Percentiles rank a stretch among this genome's conserved stretches.
phyloP scores from a whole-genome alignment of 208 protist genomes.

The Trypanosoma brucei region DNA sequence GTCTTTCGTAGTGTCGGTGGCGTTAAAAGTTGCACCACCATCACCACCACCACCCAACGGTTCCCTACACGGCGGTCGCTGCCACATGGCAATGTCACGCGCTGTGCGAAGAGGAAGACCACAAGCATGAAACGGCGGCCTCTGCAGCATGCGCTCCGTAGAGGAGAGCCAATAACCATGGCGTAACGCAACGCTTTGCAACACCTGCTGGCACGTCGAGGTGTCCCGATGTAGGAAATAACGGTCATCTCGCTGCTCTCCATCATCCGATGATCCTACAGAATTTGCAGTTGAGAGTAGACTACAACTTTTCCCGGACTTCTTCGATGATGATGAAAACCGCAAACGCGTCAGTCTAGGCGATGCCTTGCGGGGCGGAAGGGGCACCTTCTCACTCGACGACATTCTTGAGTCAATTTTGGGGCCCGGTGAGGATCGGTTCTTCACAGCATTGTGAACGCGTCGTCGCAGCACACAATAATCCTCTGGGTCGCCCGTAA shows the following conservation, averaged over 20 bases:
- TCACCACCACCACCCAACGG: background rate
- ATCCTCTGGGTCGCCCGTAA: slow-evolving; percentile 35
- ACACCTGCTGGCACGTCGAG: slow-evolving; percentile 12
- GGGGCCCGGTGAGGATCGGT: no score
- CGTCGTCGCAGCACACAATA: slow-evolving; percentile 17
- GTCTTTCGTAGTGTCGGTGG: no score
- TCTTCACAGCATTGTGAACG: background rate
- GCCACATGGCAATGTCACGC: slow-evolving; percentile 22
- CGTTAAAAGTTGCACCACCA: no score
- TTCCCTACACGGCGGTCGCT: slow-evolving; percentile 2
- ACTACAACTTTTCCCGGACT: no score
- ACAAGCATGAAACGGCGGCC: slow-evolving; percentile 23
- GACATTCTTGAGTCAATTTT: no score
- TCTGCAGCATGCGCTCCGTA: slow-evolving; percentile 17
- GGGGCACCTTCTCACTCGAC: no score
- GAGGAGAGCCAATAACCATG: slow-evolving; percentile 24
- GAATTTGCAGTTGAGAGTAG: no score
- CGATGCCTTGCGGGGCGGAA: no score
- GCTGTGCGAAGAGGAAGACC: slow-evolving; percentile 21
- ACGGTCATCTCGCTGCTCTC: background rate
- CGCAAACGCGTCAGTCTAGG: no score
- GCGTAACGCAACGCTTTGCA: slow-evolving; percentile 19
- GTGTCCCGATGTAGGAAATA: slow-evolving; percentile 21
- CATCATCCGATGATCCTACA: background rate
- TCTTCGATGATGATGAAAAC: no score